A percentile compares a stretch with the other conserved stretches of the same genome.
Conservation (phyloP, 139 green algal species). For the Picochlorum sp. region DNA sequence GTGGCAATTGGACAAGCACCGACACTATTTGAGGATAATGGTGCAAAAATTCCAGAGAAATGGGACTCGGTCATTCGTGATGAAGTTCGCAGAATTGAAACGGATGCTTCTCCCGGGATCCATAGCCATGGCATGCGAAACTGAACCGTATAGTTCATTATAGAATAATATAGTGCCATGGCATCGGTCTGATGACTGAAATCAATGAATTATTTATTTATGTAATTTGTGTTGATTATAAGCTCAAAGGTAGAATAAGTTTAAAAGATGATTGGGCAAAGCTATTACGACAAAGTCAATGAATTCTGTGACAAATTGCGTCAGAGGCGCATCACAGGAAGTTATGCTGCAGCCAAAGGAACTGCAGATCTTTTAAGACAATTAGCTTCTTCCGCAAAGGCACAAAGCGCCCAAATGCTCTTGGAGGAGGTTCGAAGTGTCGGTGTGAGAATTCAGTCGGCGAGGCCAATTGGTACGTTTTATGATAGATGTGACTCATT, state of each 20-base stretch:
- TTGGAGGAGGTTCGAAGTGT: slow-evolving; percentile 59
- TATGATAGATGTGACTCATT: neutral
- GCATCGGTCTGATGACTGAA: too few relatives aligned
- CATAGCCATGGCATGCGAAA: too few relatives aligned
- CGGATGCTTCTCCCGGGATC: neutral
- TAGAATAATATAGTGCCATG: too few relatives aligned
- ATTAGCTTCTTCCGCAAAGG: slow-evolving; percentile 49
- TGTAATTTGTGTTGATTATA: neutral
- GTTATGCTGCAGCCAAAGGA: slow-evolving; percentile 48
- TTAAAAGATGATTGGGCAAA: neutral
- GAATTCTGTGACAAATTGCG: slow-evolving; percentile 50
- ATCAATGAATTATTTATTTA: neutral
- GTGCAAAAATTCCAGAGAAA: slow-evolving; percentile 14
- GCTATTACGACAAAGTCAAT: slow-evolving; percentile 34
- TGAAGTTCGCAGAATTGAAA: neutral
- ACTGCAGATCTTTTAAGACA: slow-evolving; percentile 67
- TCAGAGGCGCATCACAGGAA: slow-evolving; percentile 48
- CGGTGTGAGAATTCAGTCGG: slow-evolving; percentile 55
- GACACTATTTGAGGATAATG: slow-evolving; percentile 1
- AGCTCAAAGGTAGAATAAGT: neutral
- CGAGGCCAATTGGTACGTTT: slow-evolving; percentile 60
- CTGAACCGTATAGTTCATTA: too few relatives aligned
- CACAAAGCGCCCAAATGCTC: slow-evolving; percentile 38
- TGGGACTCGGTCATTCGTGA: neutral
- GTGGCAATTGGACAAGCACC: slow-evolving; percentile 20